phyloP scores from a whole-genome alignment of 768 basidiomycete genomes.

The Lenzites betulinus region DNA sequence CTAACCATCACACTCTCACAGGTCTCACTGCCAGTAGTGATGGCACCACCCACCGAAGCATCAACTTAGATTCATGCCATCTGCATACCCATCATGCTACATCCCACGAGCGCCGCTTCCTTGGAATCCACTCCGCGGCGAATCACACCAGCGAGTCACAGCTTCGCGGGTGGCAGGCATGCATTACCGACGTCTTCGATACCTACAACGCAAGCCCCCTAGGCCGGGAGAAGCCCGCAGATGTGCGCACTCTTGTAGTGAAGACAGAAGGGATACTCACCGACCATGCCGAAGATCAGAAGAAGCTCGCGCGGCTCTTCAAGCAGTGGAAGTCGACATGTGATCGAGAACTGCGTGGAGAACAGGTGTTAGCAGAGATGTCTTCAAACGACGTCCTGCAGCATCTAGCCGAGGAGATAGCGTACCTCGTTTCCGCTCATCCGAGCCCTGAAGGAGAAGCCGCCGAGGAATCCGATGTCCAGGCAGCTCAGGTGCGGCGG shows the following conservation, averaged over 20 bases:
- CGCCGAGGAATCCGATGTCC: too few species aligned
- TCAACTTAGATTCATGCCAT: background rate
- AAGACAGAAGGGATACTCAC: slow-evolving; percentile 5
- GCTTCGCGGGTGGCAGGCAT: background rate
- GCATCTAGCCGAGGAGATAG: background rate
- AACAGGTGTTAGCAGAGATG: background rate
- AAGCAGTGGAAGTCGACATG: background rate
- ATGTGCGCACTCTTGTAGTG: background rate
- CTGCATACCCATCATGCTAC: background rate
- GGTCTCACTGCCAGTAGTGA: background rate
- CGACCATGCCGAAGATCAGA: slow-evolving; percentile 18
- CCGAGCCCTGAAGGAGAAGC: too few species aligned
- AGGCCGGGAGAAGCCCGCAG: background rate
- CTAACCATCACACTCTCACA: too few species aligned
- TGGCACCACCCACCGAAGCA: background rate
- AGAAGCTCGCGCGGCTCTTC: slow-evolving; percentile 1
- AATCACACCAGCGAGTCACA: background rate
- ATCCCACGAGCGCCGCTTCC: background rate
- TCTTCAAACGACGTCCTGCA: background rate
- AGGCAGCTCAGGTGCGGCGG: background rate
- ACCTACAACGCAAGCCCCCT: background rate
- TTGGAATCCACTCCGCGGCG: background rate
- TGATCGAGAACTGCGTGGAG: background rate
- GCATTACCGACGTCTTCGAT: background rate
- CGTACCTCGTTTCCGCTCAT: too few species aligned